Percentiles rank a stretch among this genome's conserved stretches.
Evolutionary conservation across 495 filamentous ascomycete species (phyloP).

Genomic region (Daldinia vernicosa): DNA sequence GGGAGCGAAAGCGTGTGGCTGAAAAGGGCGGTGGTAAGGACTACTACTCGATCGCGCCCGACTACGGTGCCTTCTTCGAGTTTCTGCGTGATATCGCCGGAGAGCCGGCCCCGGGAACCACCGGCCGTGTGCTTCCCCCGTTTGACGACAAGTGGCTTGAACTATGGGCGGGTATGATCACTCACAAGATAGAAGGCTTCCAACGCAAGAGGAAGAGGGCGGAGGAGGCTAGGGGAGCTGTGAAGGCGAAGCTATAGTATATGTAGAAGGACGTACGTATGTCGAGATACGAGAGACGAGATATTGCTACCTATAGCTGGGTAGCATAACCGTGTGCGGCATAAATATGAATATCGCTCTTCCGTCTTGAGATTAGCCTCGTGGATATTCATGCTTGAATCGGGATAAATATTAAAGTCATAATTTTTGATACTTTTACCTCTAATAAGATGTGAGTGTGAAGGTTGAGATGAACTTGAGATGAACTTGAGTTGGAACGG

Average conservation of each 20-base stretch:
- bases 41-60: slow-evolving; percentile 50
- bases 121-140: slow-evolving; percentile 48
- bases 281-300: no score
- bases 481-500: neutral
- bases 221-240: slow-evolving; percentile 33
- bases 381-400: no score
- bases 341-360: neutral
- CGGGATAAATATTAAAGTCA: no score
- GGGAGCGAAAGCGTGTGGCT: slow-evolving; percentile 50
- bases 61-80: slow-evolving; percentile 48
- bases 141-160: slow-evolving; percentile 54
- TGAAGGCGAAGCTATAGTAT: slow-evolving; percentile 42
- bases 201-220: slow-evolving; percentile 44
- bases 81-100: slow-evolving; percentile 46
- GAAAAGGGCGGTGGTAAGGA: slow-evolving; percentile 46
- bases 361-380: no score
- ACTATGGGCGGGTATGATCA: slow-evolving; percentile 48
- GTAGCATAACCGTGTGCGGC: neutral
- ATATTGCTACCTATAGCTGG: no score
- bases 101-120: slow-evolving; percentile 48
- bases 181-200: slow-evolving; percentile 43
- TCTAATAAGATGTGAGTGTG: no score
- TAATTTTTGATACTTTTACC: no score
- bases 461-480: no score
- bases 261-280: no score